A percentile compares a stretch with the other conserved stretches of the same genome.
Conservation (phyloP, 176 grass and related monocot genomes). For the Musa troglodytarum region DNA sequence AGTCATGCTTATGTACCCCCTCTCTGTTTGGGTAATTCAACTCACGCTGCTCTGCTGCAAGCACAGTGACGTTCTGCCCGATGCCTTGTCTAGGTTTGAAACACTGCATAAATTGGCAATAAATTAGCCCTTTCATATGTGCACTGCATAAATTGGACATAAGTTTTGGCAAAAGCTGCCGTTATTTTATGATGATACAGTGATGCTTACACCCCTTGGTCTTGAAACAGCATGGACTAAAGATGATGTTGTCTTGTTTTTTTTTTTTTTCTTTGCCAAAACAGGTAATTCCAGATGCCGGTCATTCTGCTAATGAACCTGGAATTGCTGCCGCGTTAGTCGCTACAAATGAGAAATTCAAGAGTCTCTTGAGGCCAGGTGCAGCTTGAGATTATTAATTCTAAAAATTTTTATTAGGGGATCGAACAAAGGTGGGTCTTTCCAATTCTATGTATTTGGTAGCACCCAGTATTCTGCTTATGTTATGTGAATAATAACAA, state of each 20-base stretch:
- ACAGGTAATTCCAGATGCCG: slow-evolving; percentile 80
- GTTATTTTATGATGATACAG: background rate
- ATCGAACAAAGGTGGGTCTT: background rate
- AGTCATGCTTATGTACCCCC: background rate
- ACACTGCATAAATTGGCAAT: background rate
- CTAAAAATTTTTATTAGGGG: background rate
- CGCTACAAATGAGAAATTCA: slow-evolving; percentile 70
- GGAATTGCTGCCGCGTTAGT: slow-evolving; percentile 56
- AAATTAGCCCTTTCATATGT: background rate
- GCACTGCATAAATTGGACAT: too few relatives aligned
- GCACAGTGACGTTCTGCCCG: background rate
- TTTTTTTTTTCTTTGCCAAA: background rate
- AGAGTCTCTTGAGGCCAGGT: slow-evolving; percentile 38
- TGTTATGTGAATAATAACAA: background rate
- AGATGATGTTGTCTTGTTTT: background rate
- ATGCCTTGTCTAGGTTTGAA: background rate
- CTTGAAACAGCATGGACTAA: background rate
- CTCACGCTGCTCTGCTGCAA: background rate
- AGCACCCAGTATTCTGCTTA: too few relatives aligned
- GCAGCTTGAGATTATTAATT: slow-evolving; percentile 4
- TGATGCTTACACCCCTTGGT: background rate
- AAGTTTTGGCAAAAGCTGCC: too few relatives aligned
- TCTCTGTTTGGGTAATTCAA: background rate
- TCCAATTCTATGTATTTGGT: background rate
- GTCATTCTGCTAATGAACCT: slow-evolving; percentile 85